Evolutionary conservation across 148 eudicot species (phyloP), one percentile per base, ranked within the genome.

Genomic region (Agrostemma githago): DNA sequence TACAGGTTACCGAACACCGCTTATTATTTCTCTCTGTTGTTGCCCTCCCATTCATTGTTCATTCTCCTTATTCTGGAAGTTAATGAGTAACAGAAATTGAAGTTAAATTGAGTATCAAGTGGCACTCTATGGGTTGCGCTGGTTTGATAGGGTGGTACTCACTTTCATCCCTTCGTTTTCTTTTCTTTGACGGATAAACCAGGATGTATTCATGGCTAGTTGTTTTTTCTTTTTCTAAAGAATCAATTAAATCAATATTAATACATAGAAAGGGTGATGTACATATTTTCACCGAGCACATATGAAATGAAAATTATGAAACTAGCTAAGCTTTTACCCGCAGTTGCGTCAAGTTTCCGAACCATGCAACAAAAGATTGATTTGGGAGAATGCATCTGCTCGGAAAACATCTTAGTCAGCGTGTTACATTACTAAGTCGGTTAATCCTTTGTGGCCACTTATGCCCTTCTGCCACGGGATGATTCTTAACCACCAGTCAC

Each of bases 1-100:
- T 95, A 85, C 81, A 90, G 93, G 99, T 95, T 65, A 82, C 34
- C 75, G 79, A 58, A 21, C 69, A 6, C 7, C 12, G 60, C 38
- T 19, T 43, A 3, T 37, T 26, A 16, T 62, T 62, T 3, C 20
- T 41, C 58, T 17, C 59, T 66, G n/a, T 8, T 44, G 39, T 26
- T 71, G 46, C 51, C 26, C n/a, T 37, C 6, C 19, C 14, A 11
- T 38, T 6, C 6, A 20, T 11, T 20, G 5, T 39, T 39, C 56
- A 26, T 62, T 38, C 63, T 19, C n/a, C 43, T 58, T 74, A 60
- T 42, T 10, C 7, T 11, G 70, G 56, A 3, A 62, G 9, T 42
- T 10, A 7, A 17, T 58, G 19, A 57, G 60, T 57, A n/a, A 4
- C 15, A 12, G 16, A 57, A 60, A 17, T 17, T 62, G 39, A 62